Conservation (phyloP, 2,329 filamentous ascomycete genomes). For the Alternaria sp. region DNA sequence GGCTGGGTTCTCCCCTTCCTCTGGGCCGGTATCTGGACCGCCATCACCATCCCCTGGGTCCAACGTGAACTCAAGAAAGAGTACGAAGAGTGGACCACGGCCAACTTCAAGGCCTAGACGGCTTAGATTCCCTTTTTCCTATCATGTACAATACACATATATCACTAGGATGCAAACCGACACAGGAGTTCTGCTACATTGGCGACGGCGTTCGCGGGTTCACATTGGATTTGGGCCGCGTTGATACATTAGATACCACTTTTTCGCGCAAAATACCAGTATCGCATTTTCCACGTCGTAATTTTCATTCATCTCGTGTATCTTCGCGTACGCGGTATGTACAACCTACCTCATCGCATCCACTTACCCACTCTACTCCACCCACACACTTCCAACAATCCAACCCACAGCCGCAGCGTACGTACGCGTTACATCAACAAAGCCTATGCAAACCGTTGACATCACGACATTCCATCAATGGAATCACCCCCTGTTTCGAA, state of each 20-base stretch:
- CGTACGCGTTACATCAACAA: neutral
- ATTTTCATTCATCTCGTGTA: neutral
- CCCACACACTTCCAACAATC: neutral
- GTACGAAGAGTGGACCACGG: constrained; percentile 45
- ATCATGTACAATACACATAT: constrained; percentile 3
- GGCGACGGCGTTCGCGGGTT: constrained; percentile 12
- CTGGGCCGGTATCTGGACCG: constrained; percentile 57
- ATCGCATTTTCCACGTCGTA: neutral
- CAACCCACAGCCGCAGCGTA: neutral
- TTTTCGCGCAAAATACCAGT: constrained; percentile 6
- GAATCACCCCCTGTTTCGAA: neutral
- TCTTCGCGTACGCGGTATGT: neutral
- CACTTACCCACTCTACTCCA: neutral
- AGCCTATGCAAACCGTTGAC: neutral
- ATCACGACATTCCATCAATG: neutral
- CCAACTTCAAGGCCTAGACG: constrained; percentile 46
- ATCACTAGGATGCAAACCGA: constrained; percentile 6
- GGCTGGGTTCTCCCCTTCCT: constrained; percentile 59
- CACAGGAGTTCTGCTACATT: neutral
- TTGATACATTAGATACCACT: constrained; percentile 14
- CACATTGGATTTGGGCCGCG: neutral
- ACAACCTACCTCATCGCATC: neutral
- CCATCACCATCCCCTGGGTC: constrained; percentile 56
- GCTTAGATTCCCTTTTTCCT: neutral
- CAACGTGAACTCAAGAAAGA: constrained; percentile 45